Conservation (phyloP, 2,329 filamentous ascomycete genomes). For the Cercospora brassicicola region DNA sequence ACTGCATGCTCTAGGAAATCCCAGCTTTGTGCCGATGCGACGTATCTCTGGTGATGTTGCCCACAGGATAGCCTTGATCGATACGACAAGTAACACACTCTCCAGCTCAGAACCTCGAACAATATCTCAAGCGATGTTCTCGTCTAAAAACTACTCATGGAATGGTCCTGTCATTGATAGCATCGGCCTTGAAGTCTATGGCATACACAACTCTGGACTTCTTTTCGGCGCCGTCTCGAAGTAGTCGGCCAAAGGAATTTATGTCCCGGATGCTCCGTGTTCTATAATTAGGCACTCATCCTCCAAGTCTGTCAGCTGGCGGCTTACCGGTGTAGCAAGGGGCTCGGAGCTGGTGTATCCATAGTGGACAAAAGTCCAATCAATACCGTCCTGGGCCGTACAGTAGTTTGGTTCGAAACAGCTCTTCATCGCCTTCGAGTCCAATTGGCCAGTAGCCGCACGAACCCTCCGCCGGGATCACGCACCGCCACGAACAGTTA, state of each 20-base stretch:
- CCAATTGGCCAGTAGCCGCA: too few species aligned
- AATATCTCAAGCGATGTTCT: not conserved
- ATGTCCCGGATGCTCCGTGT: not conserved
- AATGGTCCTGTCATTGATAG: not conserved
- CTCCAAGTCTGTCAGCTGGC: not conserved
- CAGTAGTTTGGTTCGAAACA: not conserved
- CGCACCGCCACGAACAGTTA: not conserved
- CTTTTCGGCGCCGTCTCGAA: not conserved
- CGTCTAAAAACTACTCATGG: not conserved
- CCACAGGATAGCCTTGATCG: not conserved
- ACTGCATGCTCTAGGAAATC: not conserved
- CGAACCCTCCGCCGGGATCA: not conserved
- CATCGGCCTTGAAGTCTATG: not conserved
- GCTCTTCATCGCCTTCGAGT: not conserved
- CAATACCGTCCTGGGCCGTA: not conserved
- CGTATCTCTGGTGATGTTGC: not conserved
- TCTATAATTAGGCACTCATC: not conserved
- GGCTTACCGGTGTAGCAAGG: not conserved
- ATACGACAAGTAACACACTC: not conserved
- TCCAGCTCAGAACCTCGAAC: not conserved
- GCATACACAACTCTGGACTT: not conserved
- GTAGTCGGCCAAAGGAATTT: not conserved
- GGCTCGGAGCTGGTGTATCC: not conserved
- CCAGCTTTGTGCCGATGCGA: not conserved
- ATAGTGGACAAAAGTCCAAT: not conserved